Conservation (phyloP, 805 yeast species). For the Isabelozyma rhagii region DNA sequence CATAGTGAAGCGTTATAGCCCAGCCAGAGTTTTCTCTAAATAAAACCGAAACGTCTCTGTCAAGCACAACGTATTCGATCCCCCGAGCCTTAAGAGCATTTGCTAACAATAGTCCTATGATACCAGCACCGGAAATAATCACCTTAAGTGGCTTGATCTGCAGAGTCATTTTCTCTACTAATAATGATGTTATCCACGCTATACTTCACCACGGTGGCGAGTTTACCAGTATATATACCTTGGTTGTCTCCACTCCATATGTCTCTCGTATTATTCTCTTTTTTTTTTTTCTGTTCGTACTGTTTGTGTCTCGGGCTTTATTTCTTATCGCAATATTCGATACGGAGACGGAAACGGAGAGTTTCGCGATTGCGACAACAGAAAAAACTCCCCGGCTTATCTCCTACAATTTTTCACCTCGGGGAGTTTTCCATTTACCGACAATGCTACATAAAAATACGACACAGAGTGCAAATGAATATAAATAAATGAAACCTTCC, state of each 20-base stretch:
- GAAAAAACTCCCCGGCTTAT: neutral
- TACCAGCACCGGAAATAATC: slow-evolving; percentile 12
- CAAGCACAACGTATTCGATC: slow-evolving; percentile 21
- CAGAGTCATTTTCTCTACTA: neutral
- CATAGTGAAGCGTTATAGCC: slow-evolving; percentile 31
- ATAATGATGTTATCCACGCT: neutral
- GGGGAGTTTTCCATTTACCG: neutral
- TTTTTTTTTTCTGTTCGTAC: too few species aligned
- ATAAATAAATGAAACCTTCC: slow-evolving; percentile 6
- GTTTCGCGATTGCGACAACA: neutral
- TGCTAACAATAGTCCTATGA: slow-evolving; percentile 20
- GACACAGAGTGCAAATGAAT: neutral
- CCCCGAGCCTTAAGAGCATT: slow-evolving; percentile 18
- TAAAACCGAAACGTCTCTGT: slow-evolving; percentile 18
- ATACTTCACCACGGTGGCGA: neutral
- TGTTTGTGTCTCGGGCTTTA: neutral
- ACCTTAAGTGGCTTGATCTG: neutral
- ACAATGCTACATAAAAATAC: neutral
- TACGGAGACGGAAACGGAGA: neutral
- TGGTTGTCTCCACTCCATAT: neutral
- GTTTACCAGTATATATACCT: neutral
- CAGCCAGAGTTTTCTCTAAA: slow-evolving; percentile 24
- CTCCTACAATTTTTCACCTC: neutral
- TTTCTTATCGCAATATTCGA: neutral
- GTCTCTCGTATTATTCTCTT: neutral